Conservation (phyloP, 2,329 filamentous ascomycete species). For the Monosporascus ibericus region DNA sequence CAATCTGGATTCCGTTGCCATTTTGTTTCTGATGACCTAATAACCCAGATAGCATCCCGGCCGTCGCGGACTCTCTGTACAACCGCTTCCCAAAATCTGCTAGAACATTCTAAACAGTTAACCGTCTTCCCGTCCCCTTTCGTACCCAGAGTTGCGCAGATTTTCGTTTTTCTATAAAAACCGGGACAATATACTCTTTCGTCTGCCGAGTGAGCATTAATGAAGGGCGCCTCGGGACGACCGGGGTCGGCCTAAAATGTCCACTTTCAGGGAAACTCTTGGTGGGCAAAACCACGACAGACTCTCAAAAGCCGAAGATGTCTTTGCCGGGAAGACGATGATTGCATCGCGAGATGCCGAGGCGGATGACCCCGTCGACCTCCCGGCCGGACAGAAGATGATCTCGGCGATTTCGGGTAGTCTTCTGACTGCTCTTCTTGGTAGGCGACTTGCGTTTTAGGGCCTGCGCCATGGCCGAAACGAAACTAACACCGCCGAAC, state of each 20-base stretch:
- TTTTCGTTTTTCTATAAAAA: no score
- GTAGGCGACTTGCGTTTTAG: slow-evolving; percentile 42
- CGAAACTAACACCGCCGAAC: slow-evolving; percentile 3
- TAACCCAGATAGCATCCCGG: no score
- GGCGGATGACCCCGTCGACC: slow-evolving; percentile 49
- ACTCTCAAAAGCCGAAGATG: slow-evolving; percentile 28
- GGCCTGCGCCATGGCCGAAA: background rate
- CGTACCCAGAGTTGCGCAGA: no score
- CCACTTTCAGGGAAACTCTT: slow-evolving; percentile 14
- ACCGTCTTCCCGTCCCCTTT: no score
- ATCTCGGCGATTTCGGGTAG: slow-evolving; percentile 87
- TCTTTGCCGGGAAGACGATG: slow-evolving; percentile 25
- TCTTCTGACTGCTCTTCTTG: slow-evolving; percentile 79
- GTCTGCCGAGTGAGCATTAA: background rate
- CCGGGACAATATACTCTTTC: background rate
- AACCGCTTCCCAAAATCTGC: no score
- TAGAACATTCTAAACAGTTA: no score
- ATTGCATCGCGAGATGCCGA: slow-evolving; percentile 28
- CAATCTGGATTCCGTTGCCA: background rate
- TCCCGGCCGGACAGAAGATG: slow-evolving; percentile 88
- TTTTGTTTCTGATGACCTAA: no score
- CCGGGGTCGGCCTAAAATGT: slow-evolving; percentile 21
- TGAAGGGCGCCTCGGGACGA: slow-evolving; percentile 19
- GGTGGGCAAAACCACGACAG: slow-evolving; percentile 33
- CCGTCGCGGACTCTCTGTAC: no score